phyloP scores from a whole-genome alignment of 768 basidiomycete genomes.

The Russula sp. region DNA sequence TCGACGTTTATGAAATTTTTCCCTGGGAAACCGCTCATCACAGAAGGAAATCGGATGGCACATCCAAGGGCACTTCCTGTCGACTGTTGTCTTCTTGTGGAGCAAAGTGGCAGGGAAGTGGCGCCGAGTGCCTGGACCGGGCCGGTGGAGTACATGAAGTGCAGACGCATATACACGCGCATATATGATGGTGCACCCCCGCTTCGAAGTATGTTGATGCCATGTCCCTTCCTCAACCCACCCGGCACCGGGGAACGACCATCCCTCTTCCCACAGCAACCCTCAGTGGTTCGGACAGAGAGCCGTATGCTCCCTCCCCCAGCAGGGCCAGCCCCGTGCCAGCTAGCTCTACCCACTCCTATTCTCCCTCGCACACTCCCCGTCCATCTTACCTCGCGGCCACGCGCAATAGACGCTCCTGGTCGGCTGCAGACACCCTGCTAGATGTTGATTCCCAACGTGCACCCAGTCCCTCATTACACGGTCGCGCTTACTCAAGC shows the following conservation, averaged over 20 bases:
- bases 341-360: conserved; percentile 23
- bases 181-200: neutral
- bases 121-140: neutral
- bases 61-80: too few species aligned
- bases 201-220: conserved; percentile 6
- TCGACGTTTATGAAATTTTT: too few species aligned
- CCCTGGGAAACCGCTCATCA: neutral
- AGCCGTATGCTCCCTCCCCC: conserved; percentile 19
- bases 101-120: neutral
- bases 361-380: conserved; percentile 30
- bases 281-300: conserved; percentile 30
- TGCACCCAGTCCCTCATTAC: conserved; percentile 30
- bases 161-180: too few species aligned
- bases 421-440: conserved; percentile 31
- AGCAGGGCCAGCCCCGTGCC: conserved; percentile 22
- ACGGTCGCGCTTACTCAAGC: neutral
- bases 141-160: neutral
- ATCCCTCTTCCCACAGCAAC: conserved; percentile 22
- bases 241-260: conserved; percentile 27
- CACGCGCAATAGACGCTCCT: conserved; percentile 23
- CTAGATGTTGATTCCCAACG: conserved; percentile 36
- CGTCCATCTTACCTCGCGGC: conserved; percentile 21
- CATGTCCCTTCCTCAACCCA: conserved; percentile 30
- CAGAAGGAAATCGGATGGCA: neutral
- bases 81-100: neutral